Evolutionary conservation across 1,284 basidiomycete species (phyloP).

Genomic region (Austropuccinia psidii): DNA sequence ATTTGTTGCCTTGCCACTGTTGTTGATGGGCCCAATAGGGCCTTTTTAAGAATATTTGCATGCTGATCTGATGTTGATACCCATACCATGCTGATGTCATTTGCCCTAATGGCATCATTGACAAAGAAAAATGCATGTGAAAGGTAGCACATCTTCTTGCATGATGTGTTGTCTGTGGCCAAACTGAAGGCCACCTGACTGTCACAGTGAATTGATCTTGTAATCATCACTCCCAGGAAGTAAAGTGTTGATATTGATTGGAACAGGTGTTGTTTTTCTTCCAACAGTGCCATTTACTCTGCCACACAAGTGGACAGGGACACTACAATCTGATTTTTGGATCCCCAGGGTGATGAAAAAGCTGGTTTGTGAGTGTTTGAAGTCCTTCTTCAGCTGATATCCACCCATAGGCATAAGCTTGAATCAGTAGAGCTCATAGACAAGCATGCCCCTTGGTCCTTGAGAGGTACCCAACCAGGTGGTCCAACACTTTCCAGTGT

Average conservation of each 20-base stretch:
- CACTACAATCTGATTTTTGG: background rate
- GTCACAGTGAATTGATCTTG: background rate
- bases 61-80: background rate
- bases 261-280: background rate
- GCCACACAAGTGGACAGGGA: background rate
- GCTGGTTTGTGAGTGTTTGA: background rate
- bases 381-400: slow-evolving; percentile 3
- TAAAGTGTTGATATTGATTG: background rate
- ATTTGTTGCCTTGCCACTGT: too few relatives aligned
- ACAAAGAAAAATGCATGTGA: background rate
- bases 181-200: background rate
- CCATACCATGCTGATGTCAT: background rate
- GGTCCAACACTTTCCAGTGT: background rate
- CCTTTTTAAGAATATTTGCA: background rate
- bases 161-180: background rate
- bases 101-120: background rate
- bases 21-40: too few relatives aligned
- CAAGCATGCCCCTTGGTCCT: background rate
- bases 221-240: background rate
- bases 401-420: background rate
- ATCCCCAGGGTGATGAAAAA: background rate
- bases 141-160: background rate
- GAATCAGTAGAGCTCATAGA: background rate
- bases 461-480: background rate
- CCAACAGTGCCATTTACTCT: background rate